phyloP scores from a whole-genome alignment of 2,329 filamentous ascomycete genomes.

The Ascosphaera aggregata region DNA sequence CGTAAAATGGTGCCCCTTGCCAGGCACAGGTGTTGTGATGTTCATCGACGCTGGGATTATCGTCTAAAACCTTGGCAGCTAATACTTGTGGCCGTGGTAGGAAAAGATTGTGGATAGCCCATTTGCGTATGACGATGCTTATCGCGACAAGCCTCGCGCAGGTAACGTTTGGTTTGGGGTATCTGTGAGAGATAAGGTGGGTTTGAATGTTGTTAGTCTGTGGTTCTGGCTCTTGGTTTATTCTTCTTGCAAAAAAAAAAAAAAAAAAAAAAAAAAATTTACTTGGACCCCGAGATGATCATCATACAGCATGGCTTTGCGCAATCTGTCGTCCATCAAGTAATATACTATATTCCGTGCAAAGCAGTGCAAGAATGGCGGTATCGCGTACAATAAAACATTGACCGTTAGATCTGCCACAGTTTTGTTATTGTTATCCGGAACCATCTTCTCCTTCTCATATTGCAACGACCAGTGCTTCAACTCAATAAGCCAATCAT shows the following conservation, averaged over 20 bases:
- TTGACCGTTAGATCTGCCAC: constrained; percentile 36
- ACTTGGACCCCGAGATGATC: constrained; percentile 10
- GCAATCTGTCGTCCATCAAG: constrained; percentile 39
- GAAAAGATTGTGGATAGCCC: constrained; percentile 32
- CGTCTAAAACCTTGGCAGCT: constrained; percentile 17
- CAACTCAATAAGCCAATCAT: constrained; percentile 30
- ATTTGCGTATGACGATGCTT: constrained; percentile 28
- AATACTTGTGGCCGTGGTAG: constrained; percentile 30
- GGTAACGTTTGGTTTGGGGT: constrained; percentile 1
- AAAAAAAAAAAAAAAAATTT: no score
- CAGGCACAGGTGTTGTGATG: constrained; percentile 29
- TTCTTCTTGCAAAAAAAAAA: constrained; percentile 2
- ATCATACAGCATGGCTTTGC: constrained; percentile 38
- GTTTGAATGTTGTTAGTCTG: constrained; percentile 4
- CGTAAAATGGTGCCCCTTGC: constrained; percentile 42
- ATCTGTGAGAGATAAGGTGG: constrained; percentile 4
- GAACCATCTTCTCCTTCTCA: constrained; percentile 35
- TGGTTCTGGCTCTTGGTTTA: no score
- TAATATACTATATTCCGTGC: constrained; percentile 29
- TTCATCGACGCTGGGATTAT: constrained; percentile 29
- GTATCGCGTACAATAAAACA: constrained; percentile 35
- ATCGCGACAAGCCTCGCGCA: neutral
- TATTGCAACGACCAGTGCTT: constrained; percentile 30
- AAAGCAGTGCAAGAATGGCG: constrained; percentile 20
- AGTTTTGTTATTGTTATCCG: constrained; percentile 24